These are phyloP conservation scores for Ophiostoma populinum DNA, from an alignment of 2,329 filamentous ascomycete species.

Conservation along the genomic window DNA sequence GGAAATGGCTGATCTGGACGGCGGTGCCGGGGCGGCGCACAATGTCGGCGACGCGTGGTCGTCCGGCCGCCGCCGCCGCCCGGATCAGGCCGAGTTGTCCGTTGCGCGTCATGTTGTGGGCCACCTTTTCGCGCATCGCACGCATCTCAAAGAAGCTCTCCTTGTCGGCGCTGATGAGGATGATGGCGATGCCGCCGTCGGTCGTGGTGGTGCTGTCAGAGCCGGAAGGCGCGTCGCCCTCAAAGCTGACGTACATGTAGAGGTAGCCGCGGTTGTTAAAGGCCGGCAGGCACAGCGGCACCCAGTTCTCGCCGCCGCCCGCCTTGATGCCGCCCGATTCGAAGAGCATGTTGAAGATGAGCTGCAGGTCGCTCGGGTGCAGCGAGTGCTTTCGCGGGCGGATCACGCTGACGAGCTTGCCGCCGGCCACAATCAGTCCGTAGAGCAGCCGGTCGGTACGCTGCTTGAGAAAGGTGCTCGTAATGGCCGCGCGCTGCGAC, in stretches of 20 bases:
- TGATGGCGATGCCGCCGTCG: slow-evolving; percentile 69
- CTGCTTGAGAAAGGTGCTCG: slow-evolving; percentile 68
- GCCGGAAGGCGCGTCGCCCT: slow-evolving; percentile 25
- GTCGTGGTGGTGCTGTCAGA: background rate
- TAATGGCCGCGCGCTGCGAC: slow-evolving; percentile 69
- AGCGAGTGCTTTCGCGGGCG: slow-evolving; percentile 87
- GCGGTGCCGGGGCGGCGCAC: slow-evolving; percentile 41
- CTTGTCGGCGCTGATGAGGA: slow-evolving; percentile 82
- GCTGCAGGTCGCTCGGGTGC: slow-evolving; percentile 84
- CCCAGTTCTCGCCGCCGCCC: slow-evolving; percentile 89
- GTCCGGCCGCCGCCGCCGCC: slow-evolving; percentile 50
- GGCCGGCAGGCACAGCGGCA: slow-evolving; percentile 83
- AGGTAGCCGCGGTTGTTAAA: slow-evolving; percentile 96
- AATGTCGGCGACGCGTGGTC: slow-evolving; percentile 56
- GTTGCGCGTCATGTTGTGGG: slow-evolving; percentile 56
- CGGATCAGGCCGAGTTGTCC: slow-evolving; percentile 60
- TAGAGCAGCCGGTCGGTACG: slow-evolving; percentile 70
- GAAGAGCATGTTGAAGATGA: slow-evolving; percentile 99
- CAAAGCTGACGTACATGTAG: slow-evolving; percentile 98
- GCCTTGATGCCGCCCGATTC: slow-evolving; percentile 84
- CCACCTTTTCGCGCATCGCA: slow-evolving; percentile 47
- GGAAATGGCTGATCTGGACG: slow-evolving; percentile 65
- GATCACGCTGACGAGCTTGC: slow-evolving; percentile 84
- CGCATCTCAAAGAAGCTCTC: slow-evolving; percentile 87
- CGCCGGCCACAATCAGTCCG: slow-evolving; percentile 81